These are phyloP conservation scores for Solanum hybrid DNA, from an alignment of 305 asterid species.

Conservation along the genomic window DNA sequence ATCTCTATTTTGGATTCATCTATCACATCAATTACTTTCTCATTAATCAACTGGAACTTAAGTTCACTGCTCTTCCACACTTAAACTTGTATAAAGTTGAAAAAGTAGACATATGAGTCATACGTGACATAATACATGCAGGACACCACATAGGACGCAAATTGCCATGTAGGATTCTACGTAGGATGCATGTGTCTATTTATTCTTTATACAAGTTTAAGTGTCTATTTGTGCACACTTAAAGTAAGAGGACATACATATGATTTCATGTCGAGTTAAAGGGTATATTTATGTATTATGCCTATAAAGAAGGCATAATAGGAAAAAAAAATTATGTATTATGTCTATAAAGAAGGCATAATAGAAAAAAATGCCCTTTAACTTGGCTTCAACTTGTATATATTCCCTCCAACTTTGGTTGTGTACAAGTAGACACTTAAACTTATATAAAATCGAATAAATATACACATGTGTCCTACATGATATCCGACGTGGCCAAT, in stretches of 20 bases:
- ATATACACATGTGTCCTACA: not conserved
- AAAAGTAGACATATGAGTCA: not conserved
- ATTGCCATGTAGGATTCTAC: not conserved
- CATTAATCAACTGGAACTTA: not conserved
- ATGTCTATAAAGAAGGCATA: not conserved
- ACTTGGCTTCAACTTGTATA: not conserved
- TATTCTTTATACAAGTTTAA: not conserved
- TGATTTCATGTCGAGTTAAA: not conserved
- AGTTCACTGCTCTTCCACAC: not conserved
- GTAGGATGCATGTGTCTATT: not conserved
- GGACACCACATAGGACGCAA: not conserved
- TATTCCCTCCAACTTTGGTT: not conserved
- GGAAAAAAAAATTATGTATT: not conserved
- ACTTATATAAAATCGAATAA: not conserved
- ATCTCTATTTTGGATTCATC: not conserved
- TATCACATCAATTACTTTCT: not conserved
- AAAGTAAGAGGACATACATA: not conserved
- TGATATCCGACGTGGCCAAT: not conserved
- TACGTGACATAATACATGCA: not conserved
- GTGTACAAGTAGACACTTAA: not conserved
- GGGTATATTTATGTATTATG: not conserved
- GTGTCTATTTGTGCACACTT: not conserved
- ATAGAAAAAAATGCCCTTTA: not conserved
- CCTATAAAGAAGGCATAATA: not conserved
- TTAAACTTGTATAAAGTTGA: too few relatives aligned